phyloP scores from a whole-genome alignment of 2,329 filamentous ascomycete genomes.

The Exophiala sp. region DNA sequence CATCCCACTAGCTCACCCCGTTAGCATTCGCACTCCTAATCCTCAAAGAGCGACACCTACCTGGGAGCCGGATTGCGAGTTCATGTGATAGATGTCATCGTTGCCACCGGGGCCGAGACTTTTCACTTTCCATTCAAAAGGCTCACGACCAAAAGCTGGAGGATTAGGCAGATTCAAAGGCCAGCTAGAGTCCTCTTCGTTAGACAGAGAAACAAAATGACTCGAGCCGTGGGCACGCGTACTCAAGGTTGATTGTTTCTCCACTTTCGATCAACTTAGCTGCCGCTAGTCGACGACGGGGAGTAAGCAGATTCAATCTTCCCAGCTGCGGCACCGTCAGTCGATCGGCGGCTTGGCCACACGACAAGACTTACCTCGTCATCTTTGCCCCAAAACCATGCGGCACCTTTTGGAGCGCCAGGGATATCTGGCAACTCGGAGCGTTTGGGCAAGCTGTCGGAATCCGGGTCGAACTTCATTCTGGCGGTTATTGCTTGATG shows the following conservation, averaged over 20 bases:
- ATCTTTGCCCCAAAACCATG: not conserved
- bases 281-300: not conserved
- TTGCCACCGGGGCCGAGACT: not conserved
- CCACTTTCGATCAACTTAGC: not conserved
- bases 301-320: not conserved
- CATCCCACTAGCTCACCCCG: not conserved
- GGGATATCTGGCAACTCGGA: not conserved
- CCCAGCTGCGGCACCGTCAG: not conserved
- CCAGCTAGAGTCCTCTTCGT: not conserved
- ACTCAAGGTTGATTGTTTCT: not conserved
- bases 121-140: not conserved
- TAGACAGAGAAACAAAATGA: not conserved
- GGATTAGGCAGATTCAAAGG: not conserved
- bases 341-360: no score
- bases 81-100: conserved; percentile 1
- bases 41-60: not conserved
- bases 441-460: not conserved
- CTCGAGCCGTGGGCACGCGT: not conserved
- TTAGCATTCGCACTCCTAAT: not conserved
- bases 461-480: not conserved
- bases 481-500: not conserved
- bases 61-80: not conserved
- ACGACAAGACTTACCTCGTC: not conserved
- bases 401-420: not conserved
- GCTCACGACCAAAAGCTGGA: not conserved